These are phyloP conservation scores for Odonthalia washingtoniensis DNA, from an alignment of 31 red algal species.

Conservation along the genomic window DNA sequence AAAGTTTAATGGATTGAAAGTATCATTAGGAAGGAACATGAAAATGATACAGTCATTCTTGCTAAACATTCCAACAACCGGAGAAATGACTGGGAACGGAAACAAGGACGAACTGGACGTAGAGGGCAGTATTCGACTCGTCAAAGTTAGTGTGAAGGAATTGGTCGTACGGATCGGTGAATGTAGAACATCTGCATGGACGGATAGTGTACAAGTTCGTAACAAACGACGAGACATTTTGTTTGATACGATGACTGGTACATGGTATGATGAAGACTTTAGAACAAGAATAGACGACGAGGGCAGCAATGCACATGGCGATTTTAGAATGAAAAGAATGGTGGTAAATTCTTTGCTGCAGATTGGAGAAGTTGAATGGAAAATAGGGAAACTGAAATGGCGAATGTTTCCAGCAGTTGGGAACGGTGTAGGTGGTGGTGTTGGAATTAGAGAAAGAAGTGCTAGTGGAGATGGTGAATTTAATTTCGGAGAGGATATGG, in stretches of 20 bases:
- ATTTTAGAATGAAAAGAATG: slow-evolving; percentile 1
- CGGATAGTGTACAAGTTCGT: slow-evolving; percentile 35
- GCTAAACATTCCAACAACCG: slow-evolving; percentile 49
- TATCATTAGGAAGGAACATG: too few species aligned
- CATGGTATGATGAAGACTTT: slow-evolving; percentile 4
- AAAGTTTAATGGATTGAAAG: slow-evolving; percentile 6
- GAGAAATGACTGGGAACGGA: slow-evolving; percentile 41
- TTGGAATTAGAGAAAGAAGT: too few species aligned
- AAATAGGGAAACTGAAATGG: background rate
- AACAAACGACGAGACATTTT: slow-evolving; percentile 47
- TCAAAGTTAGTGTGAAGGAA: slow-evolving; percentile 49
- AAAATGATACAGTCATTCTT: slow-evolving; percentile 66
- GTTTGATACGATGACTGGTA: background rate
- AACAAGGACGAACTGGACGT: background rate
- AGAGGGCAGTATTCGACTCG: slow-evolving; percentile 38
- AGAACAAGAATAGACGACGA: slow-evolving; percentile 18
- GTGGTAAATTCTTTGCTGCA: background rate
- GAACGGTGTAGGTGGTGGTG: too few species aligned
- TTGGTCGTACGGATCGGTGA: slow-evolving; percentile 52
- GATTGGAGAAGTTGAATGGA: slow-evolving; percentile 25
- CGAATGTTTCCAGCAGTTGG: slow-evolving; percentile 25
- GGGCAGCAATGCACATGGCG: too few species aligned
- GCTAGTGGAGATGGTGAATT: background rate
- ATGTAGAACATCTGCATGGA: slow-evolving; percentile 36
- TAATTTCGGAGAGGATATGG: slow-evolving; percentile 9